Evolutionary conservation across 306 rosid species (phyloP).

Genomic region (Malus orientalis): DNA sequence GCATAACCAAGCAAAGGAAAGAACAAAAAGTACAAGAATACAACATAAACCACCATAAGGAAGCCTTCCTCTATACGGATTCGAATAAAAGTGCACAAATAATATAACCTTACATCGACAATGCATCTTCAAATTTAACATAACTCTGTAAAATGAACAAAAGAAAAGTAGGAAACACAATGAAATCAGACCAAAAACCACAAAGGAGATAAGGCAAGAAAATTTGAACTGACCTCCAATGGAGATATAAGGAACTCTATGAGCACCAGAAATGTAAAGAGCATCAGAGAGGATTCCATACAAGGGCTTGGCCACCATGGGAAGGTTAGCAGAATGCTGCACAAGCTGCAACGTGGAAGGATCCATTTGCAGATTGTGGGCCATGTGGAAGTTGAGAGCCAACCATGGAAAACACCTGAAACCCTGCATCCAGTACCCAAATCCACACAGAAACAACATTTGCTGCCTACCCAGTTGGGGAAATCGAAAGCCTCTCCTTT

Average conservation of each 20-base stretch:
- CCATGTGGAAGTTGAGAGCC: slow-evolving; percentile 79
- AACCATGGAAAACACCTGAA: slow-evolving; percentile 94
- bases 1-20: slow-evolving; percentile 1
- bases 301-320: slow-evolving; percentile 88
- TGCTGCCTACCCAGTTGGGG: slow-evolving; percentile 28
- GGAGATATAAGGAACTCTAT: slow-evolving; percentile 65
- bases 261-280: slow-evolving; percentile 65
- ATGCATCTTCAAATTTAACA: background rate
- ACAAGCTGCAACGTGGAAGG: slow-evolving; percentile 76
- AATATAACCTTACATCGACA: background rate
- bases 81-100: background rate
- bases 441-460: slow-evolving; percentile 58
- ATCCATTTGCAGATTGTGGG: slow-evolving; percentile 44
- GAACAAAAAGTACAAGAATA: background rate
- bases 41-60: background rate
- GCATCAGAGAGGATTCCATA: slow-evolving; percentile 81
- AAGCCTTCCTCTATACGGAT: background rate
- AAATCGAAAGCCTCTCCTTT: slow-evolving; percentile 11
- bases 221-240: slow-evolving; percentile 55
- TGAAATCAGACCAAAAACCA: background rate
- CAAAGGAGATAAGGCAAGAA: background rate
- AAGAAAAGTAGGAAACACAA: background rate
- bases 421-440: slow-evolving; percentile 90
- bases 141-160: background rate
- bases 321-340: slow-evolving; percentile 61